Evolutionary conservation across 331 rosid genomes (phyloP), one percentile per base, ranked within the genome.

Genomic region (Rosa hybrid): DNA sequence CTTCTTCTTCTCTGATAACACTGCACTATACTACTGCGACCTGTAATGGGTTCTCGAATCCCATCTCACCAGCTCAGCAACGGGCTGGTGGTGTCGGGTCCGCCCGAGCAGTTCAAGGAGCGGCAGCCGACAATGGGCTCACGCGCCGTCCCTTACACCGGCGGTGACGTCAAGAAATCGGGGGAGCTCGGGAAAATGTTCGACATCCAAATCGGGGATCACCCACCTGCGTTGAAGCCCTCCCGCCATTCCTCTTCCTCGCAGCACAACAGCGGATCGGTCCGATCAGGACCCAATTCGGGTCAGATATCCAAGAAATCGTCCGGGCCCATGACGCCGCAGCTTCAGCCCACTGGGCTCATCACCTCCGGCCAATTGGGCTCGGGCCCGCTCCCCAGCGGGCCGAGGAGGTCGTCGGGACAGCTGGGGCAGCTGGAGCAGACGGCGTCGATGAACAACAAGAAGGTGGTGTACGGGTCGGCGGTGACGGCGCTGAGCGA

Each of bases 101-200:
- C 91, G 18, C 98, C 97, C 56, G 99, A 96, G 77, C 97, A 91
- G 77, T 80, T 59, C 34, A 96, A 93, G 77, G 98, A 93, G 69
- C 91, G 92, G 0, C 92, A 34, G 21, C 99, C 98, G 14, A 90
- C 99, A 89, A 91, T 96, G 88, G 84, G 86, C 16, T 85, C 98
- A 25, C 91, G 99, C 53, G 90, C 99, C 63, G 90, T 88, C 4
- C 97, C 97, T 0, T 96, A 96, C 85, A 96, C 98, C 18, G 99
- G 99, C 72, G 98, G 99, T 3, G 99, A 96, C 92, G 82, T 92
- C 0, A 93, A 92, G 85, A 96, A 96, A 78, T 96, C 99, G 38
- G 99, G 98, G 0, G 99, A 96, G 78, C 97, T 96, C 2, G 98
- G 88, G 0, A 96, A 89, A 87, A 96, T 96, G 99, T 90, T 96